Percentiles rank a stretch among this genome's conserved stretches.
Conservation (phyloP, 2,329 filamentous ascomycete species). For the Trichoderma sp. region DNA sequence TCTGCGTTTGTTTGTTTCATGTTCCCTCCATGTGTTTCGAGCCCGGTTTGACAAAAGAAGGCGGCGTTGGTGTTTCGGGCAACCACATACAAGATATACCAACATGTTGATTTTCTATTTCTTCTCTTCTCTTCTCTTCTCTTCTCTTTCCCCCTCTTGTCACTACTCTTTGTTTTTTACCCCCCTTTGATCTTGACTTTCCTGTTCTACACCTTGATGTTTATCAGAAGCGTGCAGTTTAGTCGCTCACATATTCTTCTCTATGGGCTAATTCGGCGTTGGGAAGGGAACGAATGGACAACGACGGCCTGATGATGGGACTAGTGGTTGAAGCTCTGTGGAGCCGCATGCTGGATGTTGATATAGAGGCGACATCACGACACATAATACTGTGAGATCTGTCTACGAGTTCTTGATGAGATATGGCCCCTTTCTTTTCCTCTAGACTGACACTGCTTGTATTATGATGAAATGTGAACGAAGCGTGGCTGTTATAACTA, state of each 20-base stretch:
- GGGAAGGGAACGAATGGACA: slow-evolving; percentile 7
- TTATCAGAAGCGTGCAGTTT: not conserved
- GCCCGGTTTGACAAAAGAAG: not conserved
- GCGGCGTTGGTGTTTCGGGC: slow-evolving; percentile 23
- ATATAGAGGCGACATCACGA: not conserved
- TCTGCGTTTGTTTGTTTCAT: not conserved
- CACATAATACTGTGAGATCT: slow-evolving; percentile 18
- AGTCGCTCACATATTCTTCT: not conserved
- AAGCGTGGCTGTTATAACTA: not conserved
- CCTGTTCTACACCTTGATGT: not conserved
- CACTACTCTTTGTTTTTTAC: not conserved
- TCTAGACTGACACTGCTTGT: not conserved
- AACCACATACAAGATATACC: slow-evolving; percentile 8
- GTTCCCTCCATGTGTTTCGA: not conserved
- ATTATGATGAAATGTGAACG: not conserved
- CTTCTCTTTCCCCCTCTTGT: not conserved
- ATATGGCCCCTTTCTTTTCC: not conserved
- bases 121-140: not conserved
- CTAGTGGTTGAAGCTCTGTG: not conserved
- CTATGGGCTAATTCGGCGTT: slow-evolving; percentile 16
- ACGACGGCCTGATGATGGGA: slow-evolving; percentile 14
- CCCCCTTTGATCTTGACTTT: not conserved
- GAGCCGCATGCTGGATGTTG: not conserved
- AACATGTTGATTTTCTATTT: slow-evolving; percentile 7
- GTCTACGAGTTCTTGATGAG: slow-evolving; percentile 11